A percentile compares a stretch with the other conserved stretches of the same genome.
Conservation (phyloP, 768 basidiomycete species). For the Collybia mongolica region DNA sequence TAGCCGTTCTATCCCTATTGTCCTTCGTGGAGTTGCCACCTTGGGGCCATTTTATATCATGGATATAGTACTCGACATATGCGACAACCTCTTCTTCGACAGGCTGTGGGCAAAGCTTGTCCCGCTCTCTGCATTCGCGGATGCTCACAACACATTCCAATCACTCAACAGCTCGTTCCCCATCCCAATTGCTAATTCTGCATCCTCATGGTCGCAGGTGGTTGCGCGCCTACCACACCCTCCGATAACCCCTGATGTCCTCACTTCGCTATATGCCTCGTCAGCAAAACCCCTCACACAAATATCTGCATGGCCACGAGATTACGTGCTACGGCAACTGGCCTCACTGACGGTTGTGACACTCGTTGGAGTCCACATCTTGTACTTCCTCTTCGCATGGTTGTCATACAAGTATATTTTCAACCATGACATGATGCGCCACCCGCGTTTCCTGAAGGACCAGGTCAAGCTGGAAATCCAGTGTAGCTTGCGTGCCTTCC, state of each 20-base stretch:
- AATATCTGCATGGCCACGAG: constrained; percentile 81
- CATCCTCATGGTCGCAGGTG: constrained; percentile 52
- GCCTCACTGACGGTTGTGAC: constrained; percentile 73
- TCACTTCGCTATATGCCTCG: constrained; percentile 26
- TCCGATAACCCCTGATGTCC: constrained; percentile 37
- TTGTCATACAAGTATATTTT: constrained; percentile 85
- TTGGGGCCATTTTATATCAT: constrained; percentile 37
- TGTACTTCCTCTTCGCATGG: constrained; percentile 90
- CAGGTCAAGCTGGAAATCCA: constrained; percentile 84
- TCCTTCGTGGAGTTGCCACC: too few species aligned
- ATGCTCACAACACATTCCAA: constrained; percentile 32
- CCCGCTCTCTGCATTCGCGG: constrained; percentile 55
- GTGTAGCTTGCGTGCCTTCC: constrained; percentile 73
- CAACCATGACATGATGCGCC: constrained; percentile 93
- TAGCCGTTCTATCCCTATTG: too few species aligned
- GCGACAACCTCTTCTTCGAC: constrained; percentile 78
- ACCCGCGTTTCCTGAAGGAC: constrained; percentile 90
- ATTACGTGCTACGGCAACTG: constrained; percentile 77
- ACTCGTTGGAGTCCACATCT: constrained; percentile 72
- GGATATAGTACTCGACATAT: constrained; percentile 78
- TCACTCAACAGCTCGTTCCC: constrained; percentile 40
- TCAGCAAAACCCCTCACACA: constrained; percentile 28
- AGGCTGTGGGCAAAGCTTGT: constrained; percentile 71
- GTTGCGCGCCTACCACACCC: constrained; percentile 60
- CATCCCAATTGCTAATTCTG: constrained; percentile 25